Conservation (phyloP, 2,329 filamentous ascomycete genomes). For the Talaromyces rugulosus region DNA sequence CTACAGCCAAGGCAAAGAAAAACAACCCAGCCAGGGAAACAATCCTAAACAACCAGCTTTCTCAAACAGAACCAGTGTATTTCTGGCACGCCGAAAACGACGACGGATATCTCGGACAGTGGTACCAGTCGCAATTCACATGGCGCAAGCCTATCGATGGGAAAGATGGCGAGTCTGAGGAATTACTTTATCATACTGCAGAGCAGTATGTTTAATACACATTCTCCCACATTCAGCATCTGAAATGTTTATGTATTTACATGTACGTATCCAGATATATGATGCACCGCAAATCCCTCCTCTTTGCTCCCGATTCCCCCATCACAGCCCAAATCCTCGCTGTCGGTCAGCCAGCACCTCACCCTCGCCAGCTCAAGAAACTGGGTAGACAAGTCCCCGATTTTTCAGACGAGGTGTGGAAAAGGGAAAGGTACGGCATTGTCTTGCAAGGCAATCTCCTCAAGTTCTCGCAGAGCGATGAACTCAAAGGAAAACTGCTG, state of each 20-base stretch:
- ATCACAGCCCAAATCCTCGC: slow-evolving; percentile 24
- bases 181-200: slow-evolving; percentile 16
- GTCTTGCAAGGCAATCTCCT: slow-evolving; percentile 29
- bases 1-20: neutral
- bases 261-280: slow-evolving; percentile 20
- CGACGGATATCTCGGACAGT: slow-evolving; percentile 20
- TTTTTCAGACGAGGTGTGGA: slow-evolving; percentile 27
- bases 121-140: slow-evolving; percentile 19
- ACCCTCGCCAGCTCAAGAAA: slow-evolving; percentile 17
- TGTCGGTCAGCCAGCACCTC: slow-evolving; percentile 18
- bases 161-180: slow-evolving; percentile 1
- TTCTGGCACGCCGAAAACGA: slow-evolving; percentile 20
- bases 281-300: slow-evolving; percentile 33
- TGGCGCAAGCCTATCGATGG: slow-evolving; percentile 6
- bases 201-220: slow-evolving; percentile 1
- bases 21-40: neutral
- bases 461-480: slow-evolving; percentile 29
- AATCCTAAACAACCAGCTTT: neutral
- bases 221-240: neutral
- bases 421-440: slow-evolving; percentile 21
- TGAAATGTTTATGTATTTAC: slow-evolving; percentile 6
- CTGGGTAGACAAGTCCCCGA: slow-evolving; percentile 29
- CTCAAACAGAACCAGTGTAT: slow-evolving; percentile 12
- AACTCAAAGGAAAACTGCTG: slow-evolving; percentile 23
- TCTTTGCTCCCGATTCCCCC: slow-evolving; percentile 24